Evolutionary conservation across 176 grass and related monocot genomes (phyloP).

Genomic region (Saccharum officinarum): DNA sequence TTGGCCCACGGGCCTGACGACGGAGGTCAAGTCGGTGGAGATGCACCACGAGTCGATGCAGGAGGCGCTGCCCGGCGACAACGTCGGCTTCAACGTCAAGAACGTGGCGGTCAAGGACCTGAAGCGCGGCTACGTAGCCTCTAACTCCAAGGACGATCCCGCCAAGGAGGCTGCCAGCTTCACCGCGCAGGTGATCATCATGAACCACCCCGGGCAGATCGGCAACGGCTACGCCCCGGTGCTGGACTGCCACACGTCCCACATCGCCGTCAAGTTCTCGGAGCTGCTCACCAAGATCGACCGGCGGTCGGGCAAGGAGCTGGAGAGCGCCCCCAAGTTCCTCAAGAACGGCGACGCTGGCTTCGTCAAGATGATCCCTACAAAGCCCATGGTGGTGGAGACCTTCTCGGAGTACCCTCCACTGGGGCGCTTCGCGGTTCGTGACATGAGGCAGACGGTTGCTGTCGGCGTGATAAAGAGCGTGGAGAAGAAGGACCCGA

Average conservation of each 20-base stretch:
- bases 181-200: background rate
- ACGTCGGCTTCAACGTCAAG: background rate
- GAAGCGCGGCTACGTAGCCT: background rate
- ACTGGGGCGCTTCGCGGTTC: background rate
- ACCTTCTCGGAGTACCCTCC: background rate
- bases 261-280: background rate
- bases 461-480: background rate
- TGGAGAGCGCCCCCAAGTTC: background rate
- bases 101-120: background rate
- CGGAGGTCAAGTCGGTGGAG: background rate
- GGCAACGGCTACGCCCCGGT: background rate
- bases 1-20: background rate
- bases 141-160: background rate
- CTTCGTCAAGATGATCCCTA: background rate
- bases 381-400: background rate
- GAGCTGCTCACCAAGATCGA: background rate
- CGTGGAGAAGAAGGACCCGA: background rate
- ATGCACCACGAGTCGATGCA: background rate
- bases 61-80: background rate
- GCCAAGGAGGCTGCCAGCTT: background rate
- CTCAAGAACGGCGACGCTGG: background rate
- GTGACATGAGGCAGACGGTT: background rate
- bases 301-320: background rate
- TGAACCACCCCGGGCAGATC: background rate
- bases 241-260: background rate